Base-by-base conservation (phyloP, 352 stramenopile species). In the Globisporangium takayamanum region DNA sequence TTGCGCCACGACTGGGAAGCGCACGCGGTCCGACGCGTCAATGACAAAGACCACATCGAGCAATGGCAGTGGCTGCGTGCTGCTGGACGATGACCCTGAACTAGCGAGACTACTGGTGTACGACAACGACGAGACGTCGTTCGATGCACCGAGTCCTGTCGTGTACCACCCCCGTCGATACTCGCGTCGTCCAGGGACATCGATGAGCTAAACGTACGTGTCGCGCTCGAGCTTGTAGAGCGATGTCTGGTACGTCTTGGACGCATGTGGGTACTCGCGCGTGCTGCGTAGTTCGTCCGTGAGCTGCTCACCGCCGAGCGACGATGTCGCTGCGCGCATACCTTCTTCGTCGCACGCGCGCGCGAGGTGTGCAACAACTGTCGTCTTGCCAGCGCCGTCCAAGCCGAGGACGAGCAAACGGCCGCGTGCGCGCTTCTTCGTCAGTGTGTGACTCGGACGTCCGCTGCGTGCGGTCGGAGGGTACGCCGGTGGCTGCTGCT, bases 301-400 rank as follows among this genome's bases (percentile, higher is more conserved):
- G 5, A 14, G 26, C 15, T 56, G 30, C 30, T 36, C 30, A 55
- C 62, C 20, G 7, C 28, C 42, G 33, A 61, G 64, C 8, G 65
- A 50, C 20, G 42, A 53, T 7, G 57, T 53, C 5, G 36, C 25
- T 3, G 33, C 18, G 46, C 57, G 50, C 2, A 30, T 50, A 48
- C 55, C 36, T 18, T 68, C 62, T 10, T 78, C 73, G 0, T 68
- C 62, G 33, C 57, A 12, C 14, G 49, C 28, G 6, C 66, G 59
- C 26, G 69, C 60, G 1, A 88, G 62, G 20, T 86, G 67, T 16
- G 78, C 64, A 10, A 80, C 56, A 7, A 88, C 62, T 10, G 78
- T 86, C 37, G 76, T 80, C 50, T 88, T 88, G n/a, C 78, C 78
- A 2, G 75, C 74, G 26, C 72, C 68, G 45, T 88, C 73, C 3